Conservation (phyloP, 139 green algal species). For the Desmodesmus armatus region DNA sequence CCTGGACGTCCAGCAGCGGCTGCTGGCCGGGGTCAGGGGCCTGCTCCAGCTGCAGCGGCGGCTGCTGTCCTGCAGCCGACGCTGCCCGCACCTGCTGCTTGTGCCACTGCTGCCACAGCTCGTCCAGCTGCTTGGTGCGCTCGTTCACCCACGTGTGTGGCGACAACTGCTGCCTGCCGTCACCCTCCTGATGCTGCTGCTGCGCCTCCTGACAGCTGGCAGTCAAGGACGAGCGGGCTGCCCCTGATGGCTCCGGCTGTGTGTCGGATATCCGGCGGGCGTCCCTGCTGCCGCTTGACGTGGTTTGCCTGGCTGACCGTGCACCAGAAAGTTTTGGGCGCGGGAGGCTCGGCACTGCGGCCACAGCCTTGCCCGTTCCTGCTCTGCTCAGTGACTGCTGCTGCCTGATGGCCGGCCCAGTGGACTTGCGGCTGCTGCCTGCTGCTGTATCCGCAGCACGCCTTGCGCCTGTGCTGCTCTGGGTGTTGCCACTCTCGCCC, state of each 20-base stretch:
- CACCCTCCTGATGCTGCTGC: background rate
- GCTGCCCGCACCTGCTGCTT: constrained; percentile 10
- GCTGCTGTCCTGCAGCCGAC: constrained; percentile 3
- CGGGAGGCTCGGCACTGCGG: too few species aligned
- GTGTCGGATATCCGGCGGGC: too few species aligned
- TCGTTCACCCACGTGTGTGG: background rate
- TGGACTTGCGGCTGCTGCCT: background rate
- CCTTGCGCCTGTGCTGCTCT: too few species aligned
- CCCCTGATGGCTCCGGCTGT: too few species aligned
- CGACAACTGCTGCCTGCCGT: background rate
- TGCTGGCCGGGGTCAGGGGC: background rate
- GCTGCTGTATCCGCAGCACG: too few species aligned
- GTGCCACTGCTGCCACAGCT: constrained; percentile 26
- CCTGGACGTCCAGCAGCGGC: background rate
- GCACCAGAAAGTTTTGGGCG: too few species aligned
- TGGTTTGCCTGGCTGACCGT: background rate
- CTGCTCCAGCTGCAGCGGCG: background rate
- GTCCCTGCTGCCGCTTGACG: background rate
- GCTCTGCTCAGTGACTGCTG: background rate
- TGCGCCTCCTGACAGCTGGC: background rate
- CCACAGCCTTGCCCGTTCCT: too few species aligned
- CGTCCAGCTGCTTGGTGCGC: constrained; percentile 25
- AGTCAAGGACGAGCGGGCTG: too few species aligned
- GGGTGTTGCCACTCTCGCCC: too few species aligned
- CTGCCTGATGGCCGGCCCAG: background rate